A percentile compares a stretch with the other conserved stretches of the same genome.
Evolutionary conservation across 108 stramenopile genomes (phyloP).

Genomic region (Schizochytrium sp.): DNA sequence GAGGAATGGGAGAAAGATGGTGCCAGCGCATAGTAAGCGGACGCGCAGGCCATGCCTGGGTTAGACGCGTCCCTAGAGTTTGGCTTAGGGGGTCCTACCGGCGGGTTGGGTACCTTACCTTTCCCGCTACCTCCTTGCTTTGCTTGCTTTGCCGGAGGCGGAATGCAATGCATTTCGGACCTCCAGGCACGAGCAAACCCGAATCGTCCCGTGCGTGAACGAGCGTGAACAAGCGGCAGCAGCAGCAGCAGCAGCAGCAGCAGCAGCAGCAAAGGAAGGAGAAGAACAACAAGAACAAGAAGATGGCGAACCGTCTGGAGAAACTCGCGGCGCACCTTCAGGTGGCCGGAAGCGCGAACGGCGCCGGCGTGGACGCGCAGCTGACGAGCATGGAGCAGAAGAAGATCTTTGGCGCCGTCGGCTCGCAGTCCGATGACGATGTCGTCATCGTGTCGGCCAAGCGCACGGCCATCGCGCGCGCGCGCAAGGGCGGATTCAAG

Average conservation of each 20-base stretch:
- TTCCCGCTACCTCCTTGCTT: too few relatives aligned
- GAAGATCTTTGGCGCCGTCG: neutral
- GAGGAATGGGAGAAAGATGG: too few relatives aligned
- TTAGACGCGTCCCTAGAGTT: too few relatives aligned
- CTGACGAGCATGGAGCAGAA: neutral
- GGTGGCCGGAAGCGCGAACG: neutral
- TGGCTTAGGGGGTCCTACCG: too few relatives aligned
- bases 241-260: neutral
- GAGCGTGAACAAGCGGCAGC: neutral
- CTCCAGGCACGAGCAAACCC: neutral
- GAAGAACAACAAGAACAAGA: neutral
- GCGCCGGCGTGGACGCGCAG: neutral
- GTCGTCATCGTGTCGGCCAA: constrained; percentile 42
- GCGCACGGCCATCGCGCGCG: constrained; percentile 41
- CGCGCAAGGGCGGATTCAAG: constrained; percentile 45
- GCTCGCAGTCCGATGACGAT: constrained; percentile 23
- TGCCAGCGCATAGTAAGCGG: too few relatives aligned
- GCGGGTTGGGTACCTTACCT: too few relatives aligned
- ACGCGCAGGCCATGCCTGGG: too few relatives aligned
- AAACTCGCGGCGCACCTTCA: neutral
- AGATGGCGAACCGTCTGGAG: neutral
- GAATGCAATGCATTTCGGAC: too few relatives aligned
- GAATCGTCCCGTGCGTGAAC: too few relatives aligned
- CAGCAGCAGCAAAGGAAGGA: neutral
- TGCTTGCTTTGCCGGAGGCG: too few relatives aligned